These are phyloP conservation scores for Sindora glabra DNA, from an alignment of 306 rosid genomes.

Conservation along the genomic window DNA sequence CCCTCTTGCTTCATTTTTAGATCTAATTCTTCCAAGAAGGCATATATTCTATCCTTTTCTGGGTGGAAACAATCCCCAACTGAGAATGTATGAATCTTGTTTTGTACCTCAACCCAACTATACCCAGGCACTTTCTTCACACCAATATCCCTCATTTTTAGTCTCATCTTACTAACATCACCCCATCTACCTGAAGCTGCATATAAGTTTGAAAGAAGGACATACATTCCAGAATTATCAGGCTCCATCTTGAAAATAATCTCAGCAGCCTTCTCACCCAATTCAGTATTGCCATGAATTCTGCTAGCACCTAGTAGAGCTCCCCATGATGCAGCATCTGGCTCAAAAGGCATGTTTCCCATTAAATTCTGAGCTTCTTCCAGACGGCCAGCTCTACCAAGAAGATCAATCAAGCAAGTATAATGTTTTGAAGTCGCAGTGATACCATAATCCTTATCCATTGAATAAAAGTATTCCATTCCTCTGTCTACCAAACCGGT, in stretches of 20 bases:
- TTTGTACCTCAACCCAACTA: conserved; percentile 83
- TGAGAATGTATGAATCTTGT: conserved; percentile 60
- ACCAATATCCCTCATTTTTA: conserved; percentile 62
- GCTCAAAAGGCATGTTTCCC: conserved; percentile 65
- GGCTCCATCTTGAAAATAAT: conserved; percentile 82
- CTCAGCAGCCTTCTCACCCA: conserved; percentile 78
- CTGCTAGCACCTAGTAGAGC: conserved; percentile 81
- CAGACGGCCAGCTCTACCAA: conserved; percentile 77
- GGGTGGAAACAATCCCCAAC: conserved; percentile 74
- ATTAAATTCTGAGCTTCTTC: conserved; percentile 66
- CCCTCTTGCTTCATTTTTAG: conserved; percentile 67
- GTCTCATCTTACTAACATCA: conserved; percentile 64
- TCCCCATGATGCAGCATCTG: conserved; percentile 84
- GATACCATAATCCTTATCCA: conserved; percentile 48
- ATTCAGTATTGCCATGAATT: conserved; percentile 62
- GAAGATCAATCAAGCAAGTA: conserved; percentile 82
- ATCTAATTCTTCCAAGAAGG: conserved; percentile 68
- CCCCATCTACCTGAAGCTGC: conserved; percentile 89
- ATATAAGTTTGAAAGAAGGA: conserved; percentile 80
- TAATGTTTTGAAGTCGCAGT: conserved; percentile 57
- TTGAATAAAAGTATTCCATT: conserved; percentile 52
- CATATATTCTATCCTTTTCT: conserved; percentile 53
- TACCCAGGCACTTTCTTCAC: conserved; percentile 75
- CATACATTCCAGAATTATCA: conserved; percentile 77
- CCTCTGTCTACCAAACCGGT: conserved; percentile 64